A percentile compares a stretch with the other conserved stretches of the same genome.
phyloP scores from a whole-genome alignment of 2,329 filamentous ascomycete species.

The Fusarium citri region DNA sequence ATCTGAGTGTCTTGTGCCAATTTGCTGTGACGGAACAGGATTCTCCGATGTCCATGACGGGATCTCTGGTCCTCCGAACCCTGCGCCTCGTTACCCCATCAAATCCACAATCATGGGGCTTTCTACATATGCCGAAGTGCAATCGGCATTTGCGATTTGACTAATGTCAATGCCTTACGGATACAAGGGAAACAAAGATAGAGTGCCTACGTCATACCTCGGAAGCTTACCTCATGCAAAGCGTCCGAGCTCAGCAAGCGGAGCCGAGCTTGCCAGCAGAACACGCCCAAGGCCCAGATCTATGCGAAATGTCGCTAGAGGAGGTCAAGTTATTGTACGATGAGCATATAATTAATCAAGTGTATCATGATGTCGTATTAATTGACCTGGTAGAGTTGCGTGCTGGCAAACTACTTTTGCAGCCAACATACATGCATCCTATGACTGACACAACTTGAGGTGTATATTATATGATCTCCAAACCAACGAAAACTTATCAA shows the following conservation, averaged over 20 bases:
- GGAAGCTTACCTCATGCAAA: neutral
- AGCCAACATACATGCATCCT: no score
- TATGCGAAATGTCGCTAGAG: no score
- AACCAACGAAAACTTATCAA: neutral
- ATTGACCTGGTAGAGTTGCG: no score
- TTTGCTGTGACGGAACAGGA: neutral
- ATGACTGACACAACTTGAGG: neutral
- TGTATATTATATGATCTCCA: neutral
- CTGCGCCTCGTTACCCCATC: neutral
- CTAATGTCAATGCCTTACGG: neutral
- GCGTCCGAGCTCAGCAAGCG: neutral
- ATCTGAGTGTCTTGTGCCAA: accelerated
- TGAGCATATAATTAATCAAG: no score
- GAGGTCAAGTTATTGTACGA: no score
- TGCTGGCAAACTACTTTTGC: no score
- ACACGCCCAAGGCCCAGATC: neutral
- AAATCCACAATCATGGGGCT: neutral
- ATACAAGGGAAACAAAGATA: neutral
- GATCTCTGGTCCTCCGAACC: neutral
- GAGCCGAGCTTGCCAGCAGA: neutral
- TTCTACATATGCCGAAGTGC: neutral
- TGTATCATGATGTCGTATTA: no score
- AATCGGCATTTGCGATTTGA: neutral
- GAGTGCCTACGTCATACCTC: neutral
- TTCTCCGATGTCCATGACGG: neutral